Evolutionary conservation across 805 yeast species (phyloP), one percentile per base, ranked within the genome.

Genomic region (Metschnikowia santaceciliae): DNA sequence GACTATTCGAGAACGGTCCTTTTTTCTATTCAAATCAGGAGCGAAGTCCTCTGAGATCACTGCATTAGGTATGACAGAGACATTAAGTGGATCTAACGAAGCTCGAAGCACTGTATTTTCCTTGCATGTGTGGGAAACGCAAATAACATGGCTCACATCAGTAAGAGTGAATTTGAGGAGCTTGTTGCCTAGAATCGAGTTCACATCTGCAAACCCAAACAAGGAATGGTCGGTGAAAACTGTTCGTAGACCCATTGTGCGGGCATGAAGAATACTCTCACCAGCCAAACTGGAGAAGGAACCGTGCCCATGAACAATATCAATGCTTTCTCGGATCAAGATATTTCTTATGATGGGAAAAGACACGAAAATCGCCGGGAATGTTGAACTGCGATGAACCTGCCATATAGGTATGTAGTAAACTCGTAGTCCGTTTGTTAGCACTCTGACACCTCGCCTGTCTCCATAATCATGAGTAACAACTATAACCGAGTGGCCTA

Each of bases 11-110:
- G 47, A 32, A 8, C 34, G 19, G 6, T 41, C 30, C 4, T 37
- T 43, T 22, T 46, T 33, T 30, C 46, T 48, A 3, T 70, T 66
- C 15, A 38, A 44, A n/a, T 48, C 51, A 0, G 90, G 90, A n/a
- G 65, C 65, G 65, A 94, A 94, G 65, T 91, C 95, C 42, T 80
- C 79, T 4, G 94, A 79, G 1, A 94, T 82, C 4, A 94, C 95
- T 0, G 99, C 99, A 69, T 94, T 94, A 0, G 99, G 99, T 15
- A 94, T 94, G 22, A 91, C 99, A 14, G 91, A 84, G 3, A 90
- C 92, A 46, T 71, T 70, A 4, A 77, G 62, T 0, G 97, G 97
- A 56, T 89, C 88, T 38, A 91, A 69, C 1, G 86, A 80, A 0
- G 96, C 96, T 47, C 99, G 73, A 11, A 94, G 74, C 4, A 91